These are phyloP conservation scores for Aristolochia fimbriata DNA, from an alignment of 164 flowering plant genomes.

Conservation along the genomic window DNA sequence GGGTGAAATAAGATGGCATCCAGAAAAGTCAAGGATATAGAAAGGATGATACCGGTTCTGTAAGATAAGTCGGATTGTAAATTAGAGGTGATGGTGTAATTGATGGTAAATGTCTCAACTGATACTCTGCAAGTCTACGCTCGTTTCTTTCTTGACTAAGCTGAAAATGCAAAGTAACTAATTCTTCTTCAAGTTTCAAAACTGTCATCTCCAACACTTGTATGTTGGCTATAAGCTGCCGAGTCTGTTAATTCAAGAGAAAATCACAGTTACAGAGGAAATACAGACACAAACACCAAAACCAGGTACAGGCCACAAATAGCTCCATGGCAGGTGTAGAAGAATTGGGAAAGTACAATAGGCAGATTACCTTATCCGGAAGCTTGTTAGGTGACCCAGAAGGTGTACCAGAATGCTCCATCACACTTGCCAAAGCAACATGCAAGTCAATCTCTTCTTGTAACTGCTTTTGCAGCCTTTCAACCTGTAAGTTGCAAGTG, in stretches of 20 bases:
- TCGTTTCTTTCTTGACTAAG: slow-evolving; percentile 40
- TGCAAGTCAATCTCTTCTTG: slow-evolving; percentile 31
- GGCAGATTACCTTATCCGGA: slow-evolving; percentile 24
- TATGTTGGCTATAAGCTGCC: slow-evolving; percentile 26
- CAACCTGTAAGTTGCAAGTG: slow-evolving; percentile 14
- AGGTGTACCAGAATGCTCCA: slow-evolving; percentile 18
- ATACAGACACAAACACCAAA: not conserved
- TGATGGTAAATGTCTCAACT: slow-evolving; percentile 14
- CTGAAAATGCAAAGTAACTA: slow-evolving; percentile 23
- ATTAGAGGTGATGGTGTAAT: not conserved
- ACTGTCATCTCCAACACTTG: slow-evolving; percentile 29
- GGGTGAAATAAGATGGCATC: not conserved
- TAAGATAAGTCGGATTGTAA: slow-evolving; percentile 5
- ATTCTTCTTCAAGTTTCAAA: slow-evolving; percentile 33
- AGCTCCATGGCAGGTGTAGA: not conserved
- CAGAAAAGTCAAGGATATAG: not conserved
- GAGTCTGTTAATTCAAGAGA: slow-evolving; percentile 17
- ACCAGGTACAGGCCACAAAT: not conserved
- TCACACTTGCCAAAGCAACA: slow-evolving; percentile 25
- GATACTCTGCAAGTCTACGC: slow-evolving; percentile 35
- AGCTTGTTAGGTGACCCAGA: slow-evolving; percentile 14
- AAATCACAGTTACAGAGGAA: not conserved
- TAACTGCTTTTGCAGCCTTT: slow-evolving; percentile 22
- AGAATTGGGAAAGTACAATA: not conserved
- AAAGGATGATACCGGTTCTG: slow-evolving; percentile 8